Evolutionary conservation across 768 basidiomycete species (phyloP), one percentile per base, ranked within the genome.

Genomic region (Suillus alpinus): DNA sequence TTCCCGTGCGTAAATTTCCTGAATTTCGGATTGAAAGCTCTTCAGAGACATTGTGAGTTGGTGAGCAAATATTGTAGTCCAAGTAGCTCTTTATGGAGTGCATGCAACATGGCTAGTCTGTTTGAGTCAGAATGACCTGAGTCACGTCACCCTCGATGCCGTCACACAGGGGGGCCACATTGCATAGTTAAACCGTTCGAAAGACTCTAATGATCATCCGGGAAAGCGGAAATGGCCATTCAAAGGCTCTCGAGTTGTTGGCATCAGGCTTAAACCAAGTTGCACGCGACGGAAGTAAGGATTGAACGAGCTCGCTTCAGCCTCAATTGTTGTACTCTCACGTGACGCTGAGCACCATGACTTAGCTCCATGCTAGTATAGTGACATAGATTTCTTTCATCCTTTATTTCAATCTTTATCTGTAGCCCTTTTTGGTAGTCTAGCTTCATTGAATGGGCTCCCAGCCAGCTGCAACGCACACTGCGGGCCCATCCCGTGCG

Each of bases 1-100:
- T 73, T 91, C 89, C 55, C 86, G 83, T 65, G 82, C 78, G 60
- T 86, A 84, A 67, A 92, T 88, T 65, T 89, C 84, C 63, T 92
- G 86, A 62, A 92, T 93, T 74, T 91, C 89, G 67, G 75, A 81
- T 73, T 93, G 91, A 65, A 78, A 78, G 62, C 61, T 72, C 41
- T 67, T 69, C 53, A 78, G 65, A 20, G 72, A 67, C 76, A 77
- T 76, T 39, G 4, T 26, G 14, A 29, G 23, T 39, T 37, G 16
- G 14, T 23, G 14, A 9, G 52, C 3, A 26, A 14, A 36, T 18
- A 14, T 16, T 20, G 34, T 12, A 52, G 32, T 23, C 20, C 44
- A 23, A 23, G 20, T 20, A 46, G 44, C 50, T 23, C 34, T 55
- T 55, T 26, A 55, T 39, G 53, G 4, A 36, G 29, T 58, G 34